Evolutionary conservation across 2,329 filamentous ascomycete species (phyloP).

Genomic region (Gyromitra esculenta): DNA sequence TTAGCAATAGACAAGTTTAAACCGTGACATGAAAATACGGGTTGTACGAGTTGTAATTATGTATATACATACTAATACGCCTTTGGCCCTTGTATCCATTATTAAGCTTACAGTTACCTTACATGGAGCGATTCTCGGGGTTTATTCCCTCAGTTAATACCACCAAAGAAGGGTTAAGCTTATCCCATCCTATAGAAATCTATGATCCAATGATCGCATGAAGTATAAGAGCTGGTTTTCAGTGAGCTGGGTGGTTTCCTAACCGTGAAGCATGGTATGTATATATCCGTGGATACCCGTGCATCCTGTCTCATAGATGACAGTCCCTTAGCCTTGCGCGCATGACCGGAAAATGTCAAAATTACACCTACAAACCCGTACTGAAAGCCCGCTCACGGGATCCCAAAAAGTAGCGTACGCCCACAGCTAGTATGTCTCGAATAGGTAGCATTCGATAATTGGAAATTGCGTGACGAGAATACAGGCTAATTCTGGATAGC

Average conservation of each 20-base stretch:
- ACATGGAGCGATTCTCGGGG: no score
- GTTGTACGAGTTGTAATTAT: no score
- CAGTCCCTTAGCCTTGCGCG: background rate
- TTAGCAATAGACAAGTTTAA: no score
- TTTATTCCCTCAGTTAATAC: no score
- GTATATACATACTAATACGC: no score
- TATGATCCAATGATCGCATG: no score
- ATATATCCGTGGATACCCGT: background rate
- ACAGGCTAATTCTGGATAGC: background rate
- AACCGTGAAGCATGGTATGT: background rate
- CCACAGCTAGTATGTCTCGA: background rate
- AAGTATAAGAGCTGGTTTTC: background rate
- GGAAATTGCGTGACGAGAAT: background rate
- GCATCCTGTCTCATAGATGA: background rate
- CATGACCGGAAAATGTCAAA: background rate
- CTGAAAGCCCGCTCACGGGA: background rate
- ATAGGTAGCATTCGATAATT: background rate
- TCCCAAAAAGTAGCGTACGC: background rate
- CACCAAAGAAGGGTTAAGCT: no score
- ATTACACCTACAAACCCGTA: background rate
- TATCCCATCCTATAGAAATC: no score
- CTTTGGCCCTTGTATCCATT: no score
- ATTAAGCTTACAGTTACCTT: no score
- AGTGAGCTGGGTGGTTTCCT: background rate
- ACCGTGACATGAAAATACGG: no score